phyloP scores from a whole-genome alignment of 1,139 yeast species.

The Yamadazyma dendronema region DNA sequence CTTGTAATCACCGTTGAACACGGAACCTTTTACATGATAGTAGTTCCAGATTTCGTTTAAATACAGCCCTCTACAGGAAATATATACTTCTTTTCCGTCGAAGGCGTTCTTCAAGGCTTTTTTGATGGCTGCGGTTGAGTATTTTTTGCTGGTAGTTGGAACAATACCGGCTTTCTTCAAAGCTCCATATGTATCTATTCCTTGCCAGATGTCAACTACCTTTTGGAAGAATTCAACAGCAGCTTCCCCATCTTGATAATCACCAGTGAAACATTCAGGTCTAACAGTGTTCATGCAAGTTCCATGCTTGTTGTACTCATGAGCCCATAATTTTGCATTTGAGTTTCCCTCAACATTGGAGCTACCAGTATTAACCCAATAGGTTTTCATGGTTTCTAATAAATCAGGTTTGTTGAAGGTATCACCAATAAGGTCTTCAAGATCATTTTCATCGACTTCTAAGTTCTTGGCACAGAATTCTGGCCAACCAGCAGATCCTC shows the following conservation, averaged over 20 bases:
- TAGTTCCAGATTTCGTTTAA: conserved; percentile 42
- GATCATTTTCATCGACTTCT: conserved; percentile 26
- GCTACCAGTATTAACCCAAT: conserved; percentile 37
- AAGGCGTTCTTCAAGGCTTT: conserved; percentile 26
- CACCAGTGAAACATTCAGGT: conserved; percentile 35
- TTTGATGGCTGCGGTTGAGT: conserved; percentile 29
- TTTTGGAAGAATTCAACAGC: conserved; percentile 34
- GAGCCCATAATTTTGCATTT: conserved; percentile 35
- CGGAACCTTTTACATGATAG: conserved; percentile 34
- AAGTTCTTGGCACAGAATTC: conserved; percentile 31
- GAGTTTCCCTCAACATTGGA: conserved; percentile 32
- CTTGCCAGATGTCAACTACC: conserved; percentile 34
- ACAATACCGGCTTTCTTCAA: conserved; percentile 33
- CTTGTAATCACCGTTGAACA: conserved; percentile 35
- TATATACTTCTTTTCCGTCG: conserved; percentile 32
- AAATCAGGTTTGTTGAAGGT: conserved; percentile 29
- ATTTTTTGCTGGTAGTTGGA: conserved; percentile 30
- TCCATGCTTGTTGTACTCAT: conserved; percentile 45
- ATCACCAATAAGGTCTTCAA: conserved; percentile 29
- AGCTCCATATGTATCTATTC: conserved; percentile 35
- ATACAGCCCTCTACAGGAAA: conserved; percentile 35
- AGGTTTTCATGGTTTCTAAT: conserved; percentile 29
- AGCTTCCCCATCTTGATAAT: conserved; percentile 30
- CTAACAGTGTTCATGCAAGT: conserved; percentile 44
- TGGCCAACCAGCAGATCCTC: conserved; percentile 18